Base-by-base conservation (phyloP, 2,329 filamentous ascomycete species). In the Beauveria australis region DNA sequence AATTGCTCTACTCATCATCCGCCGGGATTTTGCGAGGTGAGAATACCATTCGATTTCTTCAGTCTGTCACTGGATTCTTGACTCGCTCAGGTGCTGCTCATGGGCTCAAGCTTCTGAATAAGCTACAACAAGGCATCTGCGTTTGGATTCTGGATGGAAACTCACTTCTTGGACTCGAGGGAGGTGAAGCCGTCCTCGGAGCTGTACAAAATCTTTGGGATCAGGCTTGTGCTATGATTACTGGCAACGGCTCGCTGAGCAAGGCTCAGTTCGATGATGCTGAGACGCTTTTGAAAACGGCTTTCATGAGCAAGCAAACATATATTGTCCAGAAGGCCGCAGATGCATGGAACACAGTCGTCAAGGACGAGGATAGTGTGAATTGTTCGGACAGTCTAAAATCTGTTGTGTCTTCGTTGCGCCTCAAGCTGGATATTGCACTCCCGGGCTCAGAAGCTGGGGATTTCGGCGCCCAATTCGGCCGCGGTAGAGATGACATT, bases 331-430 rank as follows among this genome's bases (percentile, higher is more conserved):
- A 73, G 71, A 78, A 69, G 68, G 74, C 79, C 19, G 73, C 77
- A 43, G 74, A 75, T 26, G 66, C 78, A 63, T 97, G 91, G 91
- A 92, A 92, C 65, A 70, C 73, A 0, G 81, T 86, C 0, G 91
- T 91, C 67, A 85, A 85, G 22, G 75, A 81, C 18, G 79, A 82
- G 44, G 76, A 83, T 3, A 74, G 75, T 5, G 68, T 91, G 1
- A 74, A 82, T 26, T 93, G 90, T 71, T 88, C 91, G 0, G 72
- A 81, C 12, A 76, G 76, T 33, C 76, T 96, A 5, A 84, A 85
- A 66, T 72, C 78, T 2, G 81, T 86, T 1, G 75, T 96, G 40
- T 76, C 81, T 28, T 81, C 81, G 18, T 73, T 92, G 14, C 79
- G 80, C n/a, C 73, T 80, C 1, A 77, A 82, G 57, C 72, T 79